A percentile compares a stretch with the other conserved stretches of the same genome.
Conservation (phyloP, 2,329 filamentous ascomycete genomes). For the Stenocarpella maydis region DNA sequence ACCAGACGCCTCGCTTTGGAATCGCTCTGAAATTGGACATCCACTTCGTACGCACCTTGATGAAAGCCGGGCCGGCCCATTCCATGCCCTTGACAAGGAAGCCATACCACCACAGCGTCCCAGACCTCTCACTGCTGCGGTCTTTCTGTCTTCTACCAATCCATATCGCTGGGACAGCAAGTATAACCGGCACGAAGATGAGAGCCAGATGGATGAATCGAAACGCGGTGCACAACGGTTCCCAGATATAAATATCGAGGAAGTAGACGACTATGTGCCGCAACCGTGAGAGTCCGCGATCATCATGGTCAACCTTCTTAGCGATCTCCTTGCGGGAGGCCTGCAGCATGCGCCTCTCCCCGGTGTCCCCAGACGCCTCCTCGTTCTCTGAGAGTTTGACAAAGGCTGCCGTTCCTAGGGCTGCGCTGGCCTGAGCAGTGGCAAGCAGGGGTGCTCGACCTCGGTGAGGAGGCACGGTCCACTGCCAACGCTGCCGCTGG, state of each 20-base stretch:
- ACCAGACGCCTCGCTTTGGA: neutral
- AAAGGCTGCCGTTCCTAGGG: slow-evolving; percentile 64
- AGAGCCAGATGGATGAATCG: slow-evolving; percentile 87
- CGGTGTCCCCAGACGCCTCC: slow-evolving; percentile 67
- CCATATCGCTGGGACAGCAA: slow-evolving; percentile 82
- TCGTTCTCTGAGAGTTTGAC: slow-evolving; percentile 66
- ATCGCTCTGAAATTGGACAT: neutral
- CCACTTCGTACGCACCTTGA: slow-evolving; percentile 71
- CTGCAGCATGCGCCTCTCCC: slow-evolving; percentile 87
- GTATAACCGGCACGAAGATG: slow-evolving; percentile 91
- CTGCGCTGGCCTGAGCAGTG: slow-evolving; percentile 49
- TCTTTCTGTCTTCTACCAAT: slow-evolving; percentile 70
- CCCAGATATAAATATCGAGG: slow-evolving; percentile 77
- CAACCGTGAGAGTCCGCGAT: slow-evolving; percentile 65
- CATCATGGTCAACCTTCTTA: slow-evolving; percentile 70
- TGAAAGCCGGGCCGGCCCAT: slow-evolving; percentile 91
- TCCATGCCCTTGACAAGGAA: slow-evolving; percentile 93
- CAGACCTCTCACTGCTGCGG: slow-evolving; percentile 77
- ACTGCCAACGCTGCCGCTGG: slow-evolving; percentile 40
- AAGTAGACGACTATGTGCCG: slow-evolving; percentile 69
- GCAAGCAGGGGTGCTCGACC: slow-evolving; percentile 44
- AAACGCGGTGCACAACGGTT: slow-evolving; percentile 85
- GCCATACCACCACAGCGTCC: slow-evolving; percentile 93
- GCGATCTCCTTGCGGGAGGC: slow-evolving; percentile 80
- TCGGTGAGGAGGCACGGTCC: slow-evolving; percentile 26